Base-by-base conservation (phyloP, 495 filamentous ascomycete genomes). In the Trichoderma asperelloides region DNA sequence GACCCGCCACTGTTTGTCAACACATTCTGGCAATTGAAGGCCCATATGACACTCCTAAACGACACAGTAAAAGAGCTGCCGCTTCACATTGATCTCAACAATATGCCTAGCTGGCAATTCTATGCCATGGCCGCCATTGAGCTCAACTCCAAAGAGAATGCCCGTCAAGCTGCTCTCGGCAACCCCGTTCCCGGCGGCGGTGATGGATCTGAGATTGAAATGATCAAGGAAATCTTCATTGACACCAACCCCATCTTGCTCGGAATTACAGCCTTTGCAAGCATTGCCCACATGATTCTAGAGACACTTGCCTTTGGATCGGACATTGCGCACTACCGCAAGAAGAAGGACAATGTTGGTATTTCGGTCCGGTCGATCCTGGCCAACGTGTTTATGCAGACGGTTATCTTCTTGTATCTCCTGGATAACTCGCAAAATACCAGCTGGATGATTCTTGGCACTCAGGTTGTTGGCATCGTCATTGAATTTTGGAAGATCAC, bases 401-500 rank as follows among this genome's bases (percentile, higher is more conserved):
- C 81, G 15, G 85, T 98, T 72, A 97, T 98, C 76, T 96, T 98
- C 85, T 86, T 98, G 30, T 98, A 98, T 77, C 84, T 98, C n/a
- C 80, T 98, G 73, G 95, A 98, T 78, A 98, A 98, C 77, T 96
- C 91, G 68, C 91, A 96, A 21, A 93, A 94, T 73, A 98, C 95
- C 6, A 95, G 91, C 62, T 98, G 95, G 94, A 97, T 98, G 94
- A 98, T 98, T 72, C 83, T 98, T 25, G 89, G 92, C 47, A 89
- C 91, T 16, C 95, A 98, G 78, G 95, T 91, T 41, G 87, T 95
- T 65, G 94, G 95, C 45, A 98, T 98, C 69, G 74, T 96, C 11
- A 87, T 98, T 65, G 95, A 98, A 79, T 88, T 95, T 21, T 98
- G 95, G 95, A 98, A 98, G 74, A 87, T 98, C 74, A 98, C 95